These are phyloP conservation scores for Saccharomyces hybrid DNA, from an alignment of 1,139 yeast species.

Conservation along the genomic window DNA sequence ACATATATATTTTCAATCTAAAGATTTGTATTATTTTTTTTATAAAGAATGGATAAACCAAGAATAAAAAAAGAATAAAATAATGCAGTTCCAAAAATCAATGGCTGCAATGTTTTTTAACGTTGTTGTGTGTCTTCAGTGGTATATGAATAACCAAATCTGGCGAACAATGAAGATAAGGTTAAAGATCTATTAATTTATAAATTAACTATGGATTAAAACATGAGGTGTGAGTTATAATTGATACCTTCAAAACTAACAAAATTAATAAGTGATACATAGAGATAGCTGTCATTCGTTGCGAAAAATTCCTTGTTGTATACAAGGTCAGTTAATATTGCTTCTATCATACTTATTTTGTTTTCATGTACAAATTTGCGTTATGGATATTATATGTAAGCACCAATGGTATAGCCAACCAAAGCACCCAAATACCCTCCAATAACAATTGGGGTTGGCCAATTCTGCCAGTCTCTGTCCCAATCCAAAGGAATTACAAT, in stretches of 20 bases:
- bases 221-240: not conserved
- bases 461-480: constrained; percentile 96
- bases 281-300: too few species aligned
- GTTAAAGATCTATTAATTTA: too few species aligned
- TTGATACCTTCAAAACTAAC: not conserved
- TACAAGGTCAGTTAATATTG: constrained; percentile 3
- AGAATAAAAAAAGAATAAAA: too few species aligned
- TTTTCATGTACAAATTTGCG: not conserved
- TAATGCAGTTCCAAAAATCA: too few species aligned
- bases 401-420: constrained; percentile 41
- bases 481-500: constrained; percentile 92
- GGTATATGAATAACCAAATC: not conserved
- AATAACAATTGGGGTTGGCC: constrained; percentile 88
- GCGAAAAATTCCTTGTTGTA: too few species aligned
- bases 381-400: constrained; percentile 18
- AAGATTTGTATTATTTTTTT: constrained; percentile 1
- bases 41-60: not conserved
- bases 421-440: constrained; percentile 73
- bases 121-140: not conserved
- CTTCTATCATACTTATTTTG: constrained; percentile 1
- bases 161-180: too few species aligned
- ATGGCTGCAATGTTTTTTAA: not conserved
- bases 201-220: too few species aligned
- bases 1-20: constrained; percentile 17
- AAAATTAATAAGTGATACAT: too few species aligned